These are phyloP conservation scores for Kalanchoe fedtschenkoi DNA, from an alignment of 164 flowering plant species.

Conservation along the genomic window DNA sequence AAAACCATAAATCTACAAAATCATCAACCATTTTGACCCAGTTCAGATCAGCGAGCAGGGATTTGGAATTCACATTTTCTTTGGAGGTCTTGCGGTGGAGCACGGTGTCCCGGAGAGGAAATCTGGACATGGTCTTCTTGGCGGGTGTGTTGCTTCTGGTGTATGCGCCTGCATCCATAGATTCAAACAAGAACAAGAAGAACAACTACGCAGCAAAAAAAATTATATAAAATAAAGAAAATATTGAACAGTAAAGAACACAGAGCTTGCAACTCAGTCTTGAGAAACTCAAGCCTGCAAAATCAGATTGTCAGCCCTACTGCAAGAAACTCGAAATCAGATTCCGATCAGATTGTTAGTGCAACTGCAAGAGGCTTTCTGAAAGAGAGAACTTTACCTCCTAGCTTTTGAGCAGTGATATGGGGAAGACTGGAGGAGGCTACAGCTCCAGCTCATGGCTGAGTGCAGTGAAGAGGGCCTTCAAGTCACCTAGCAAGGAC, in stretches of 20 bases:
- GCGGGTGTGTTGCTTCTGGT: neutral
- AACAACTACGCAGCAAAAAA: too few species aligned
- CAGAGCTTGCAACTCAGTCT: too few species aligned
- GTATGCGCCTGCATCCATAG: constrained; percentile 4
- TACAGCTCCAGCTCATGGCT: constrained; percentile 4
- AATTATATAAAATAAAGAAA: neutral
- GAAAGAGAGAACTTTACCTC: neutral
- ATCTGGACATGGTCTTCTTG: constrained; percentile 4
- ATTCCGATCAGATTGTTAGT: too few species aligned
- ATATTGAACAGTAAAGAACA: too few species aligned
- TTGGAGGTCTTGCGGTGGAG: constrained; percentile 7
- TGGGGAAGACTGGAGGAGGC: constrained; percentile 1
- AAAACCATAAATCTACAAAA: neutral
- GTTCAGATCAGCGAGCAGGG: too few species aligned
- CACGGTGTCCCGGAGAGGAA: constrained; percentile 4
- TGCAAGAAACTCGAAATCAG: too few species aligned
- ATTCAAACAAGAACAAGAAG: neutral
- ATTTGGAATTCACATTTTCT: too few species aligned
- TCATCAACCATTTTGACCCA: neutral
- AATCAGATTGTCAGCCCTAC: too few species aligned
- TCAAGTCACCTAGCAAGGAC: constrained; percentile 69
- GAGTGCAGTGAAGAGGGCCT: constrained; percentile 1
- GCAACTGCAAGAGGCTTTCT: too few species aligned
- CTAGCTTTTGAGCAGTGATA: neutral
- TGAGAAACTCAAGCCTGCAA: too few species aligned